These are phyloP conservation scores for Forsythia viridissima DNA, from an alignment of 257 asterid genomes.

Conservation along the genomic window DNA sequence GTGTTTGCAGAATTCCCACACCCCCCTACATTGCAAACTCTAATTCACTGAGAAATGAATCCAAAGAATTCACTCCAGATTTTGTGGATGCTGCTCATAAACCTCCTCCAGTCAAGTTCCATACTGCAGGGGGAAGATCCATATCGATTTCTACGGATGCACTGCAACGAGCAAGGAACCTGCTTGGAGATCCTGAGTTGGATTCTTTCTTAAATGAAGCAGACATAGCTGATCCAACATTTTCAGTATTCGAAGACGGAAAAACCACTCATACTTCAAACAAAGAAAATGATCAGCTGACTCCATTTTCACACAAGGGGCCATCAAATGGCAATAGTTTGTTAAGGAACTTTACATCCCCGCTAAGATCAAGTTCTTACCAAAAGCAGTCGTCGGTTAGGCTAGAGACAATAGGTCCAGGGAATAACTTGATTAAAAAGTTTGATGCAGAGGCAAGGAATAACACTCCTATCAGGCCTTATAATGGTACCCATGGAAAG, in stretches of 20 bases:
- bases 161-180: slow-evolving; percentile 77
- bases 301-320: slow-evolving; percentile 48
- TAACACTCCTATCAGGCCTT: slow-evolving; percentile 27
- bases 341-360: slow-evolving; percentile 62
- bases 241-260: slow-evolving; percentile 38
- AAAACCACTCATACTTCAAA: slow-evolving; percentile 29
- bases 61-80: slow-evolving; percentile 35
- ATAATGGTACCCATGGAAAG: slow-evolving; percentile 35
- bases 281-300: slow-evolving; percentile 39
- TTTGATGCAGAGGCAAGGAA: slow-evolving; percentile 78
- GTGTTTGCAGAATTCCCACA: slow-evolving; percentile 30
- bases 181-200: slow-evolving; percentile 74
- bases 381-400: slow-evolving; percentile 40
- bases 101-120: slow-evolving; percentile 79
- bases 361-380: slow-evolving; percentile 48
- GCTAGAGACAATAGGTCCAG: slow-evolving; percentile 43
- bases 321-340: slow-evolving; percentile 33
- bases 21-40: slow-evolving; percentile 36
- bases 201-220: slow-evolving; percentile 51
- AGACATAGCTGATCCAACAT: slow-evolving; percentile 35
- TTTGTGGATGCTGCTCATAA: slow-evolving; percentile 37
- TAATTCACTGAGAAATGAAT: slow-evolving; percentile 30
- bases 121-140: slow-evolving; percentile 97
- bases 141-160: slow-evolving; percentile 88
- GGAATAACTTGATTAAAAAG: slow-evolving; percentile 78